Conservation (phyloP, 371 early-diverging fungal species). For the Mucor sp. region DNA sequence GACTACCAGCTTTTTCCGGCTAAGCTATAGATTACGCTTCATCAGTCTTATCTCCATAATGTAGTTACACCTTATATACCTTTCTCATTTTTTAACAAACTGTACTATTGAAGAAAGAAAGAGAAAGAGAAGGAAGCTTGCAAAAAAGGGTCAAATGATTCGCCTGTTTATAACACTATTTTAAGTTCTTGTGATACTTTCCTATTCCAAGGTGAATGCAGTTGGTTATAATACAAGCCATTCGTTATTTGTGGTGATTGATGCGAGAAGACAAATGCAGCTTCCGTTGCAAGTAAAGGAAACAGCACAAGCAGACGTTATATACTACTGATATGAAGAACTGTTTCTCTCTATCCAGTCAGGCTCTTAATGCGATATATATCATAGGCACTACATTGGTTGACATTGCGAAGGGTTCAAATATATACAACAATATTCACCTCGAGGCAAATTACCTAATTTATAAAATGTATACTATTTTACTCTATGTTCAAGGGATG, state of each 20-base stretch:
- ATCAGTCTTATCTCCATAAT: not conserved
- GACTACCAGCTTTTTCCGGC: conserved; percentile 65
- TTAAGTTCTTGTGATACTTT: not conserved
- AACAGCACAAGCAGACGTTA: too few species aligned
- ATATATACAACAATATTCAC: not conserved
- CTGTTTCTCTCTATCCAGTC: too few species aligned
- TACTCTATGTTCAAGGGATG: not conserved
- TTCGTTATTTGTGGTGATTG: not conserved
- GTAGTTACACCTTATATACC: not conserved
- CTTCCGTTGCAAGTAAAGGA: not conserved
- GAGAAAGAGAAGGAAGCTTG: not conserved
- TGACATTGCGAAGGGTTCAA: not conserved
- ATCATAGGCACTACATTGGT: too few species aligned
- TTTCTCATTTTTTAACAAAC: not conserved
- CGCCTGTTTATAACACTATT: not conserved
- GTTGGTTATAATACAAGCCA: not conserved
- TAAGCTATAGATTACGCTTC: not conserved
- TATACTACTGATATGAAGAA: too few species aligned
- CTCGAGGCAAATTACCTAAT: conserved; percentile 1
- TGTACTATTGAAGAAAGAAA: not conserved
- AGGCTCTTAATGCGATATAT: too few species aligned
- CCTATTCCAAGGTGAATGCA: not conserved
- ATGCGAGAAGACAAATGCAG: not conserved
- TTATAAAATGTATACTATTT: not conserved
- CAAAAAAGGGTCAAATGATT: not conserved